These are phyloP conservation scores for Asterella californica DNA, from an alignment of 225 moss, liverwort and hornwort genomes.

Conservation along the genomic window DNA sequence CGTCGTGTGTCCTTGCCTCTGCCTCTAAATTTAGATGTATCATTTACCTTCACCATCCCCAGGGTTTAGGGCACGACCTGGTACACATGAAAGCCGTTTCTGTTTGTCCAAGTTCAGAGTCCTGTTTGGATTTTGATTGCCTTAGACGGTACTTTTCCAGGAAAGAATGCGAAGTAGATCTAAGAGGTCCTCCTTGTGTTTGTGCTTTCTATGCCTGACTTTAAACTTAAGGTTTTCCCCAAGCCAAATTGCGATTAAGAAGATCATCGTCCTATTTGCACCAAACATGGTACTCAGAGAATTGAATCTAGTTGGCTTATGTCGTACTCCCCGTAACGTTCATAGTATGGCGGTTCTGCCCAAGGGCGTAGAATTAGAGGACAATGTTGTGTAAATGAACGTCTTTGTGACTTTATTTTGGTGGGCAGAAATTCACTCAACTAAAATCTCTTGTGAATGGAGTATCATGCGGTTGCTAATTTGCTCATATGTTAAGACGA, in stretches of 20 bases:
- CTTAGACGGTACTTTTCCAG: background rate
- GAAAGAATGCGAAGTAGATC: background rate
- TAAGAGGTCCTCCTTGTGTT: background rate
- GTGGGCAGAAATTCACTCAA: no score
- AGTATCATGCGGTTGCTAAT: background rate
- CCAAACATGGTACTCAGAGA: background rate
- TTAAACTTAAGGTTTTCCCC: background rate
- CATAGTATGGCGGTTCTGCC: background rate
- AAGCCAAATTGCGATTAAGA: background rate
- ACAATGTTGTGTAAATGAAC: no score
- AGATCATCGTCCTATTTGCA: background rate
- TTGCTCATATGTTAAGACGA: background rate
- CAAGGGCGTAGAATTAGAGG: background rate
- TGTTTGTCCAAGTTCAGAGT: background rate
- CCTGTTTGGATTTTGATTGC: background rate
- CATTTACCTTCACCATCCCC: background rate
- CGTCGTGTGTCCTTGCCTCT: background rate
- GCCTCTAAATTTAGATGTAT: background rate
- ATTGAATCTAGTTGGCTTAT: background rate
- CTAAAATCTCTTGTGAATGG: no score
- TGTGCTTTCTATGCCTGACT: background rate
- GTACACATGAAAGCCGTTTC: background rate
- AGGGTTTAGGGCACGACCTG: background rate
- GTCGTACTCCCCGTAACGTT: background rate
- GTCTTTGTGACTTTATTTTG: no score